Percentiles rank a stretch among this genome's conserved stretches.
These are phyloP conservation scores for Stereum hirsutum DNA, from an alignment of 1,284 basidiomycete genomes.

Conservation along the genomic window DNA sequence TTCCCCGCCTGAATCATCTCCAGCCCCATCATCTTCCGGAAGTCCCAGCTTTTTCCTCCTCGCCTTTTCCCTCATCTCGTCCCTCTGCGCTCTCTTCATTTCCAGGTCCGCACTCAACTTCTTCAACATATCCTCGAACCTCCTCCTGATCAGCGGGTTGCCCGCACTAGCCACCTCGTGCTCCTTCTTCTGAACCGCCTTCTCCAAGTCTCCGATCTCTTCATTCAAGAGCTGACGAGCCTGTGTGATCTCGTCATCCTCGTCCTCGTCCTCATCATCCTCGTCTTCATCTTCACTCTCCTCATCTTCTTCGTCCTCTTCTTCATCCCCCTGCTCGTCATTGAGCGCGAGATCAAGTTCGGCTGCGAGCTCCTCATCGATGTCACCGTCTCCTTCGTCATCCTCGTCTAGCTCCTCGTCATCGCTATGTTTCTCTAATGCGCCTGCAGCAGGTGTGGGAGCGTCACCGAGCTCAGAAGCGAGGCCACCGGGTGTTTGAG, in stretches of 20 bases:
- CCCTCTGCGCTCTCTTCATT: conserved; percentile 75
- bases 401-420: conserved; percentile 56
- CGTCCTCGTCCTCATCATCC: conserved; percentile 63
- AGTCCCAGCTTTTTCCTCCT: conserved; percentile 58
- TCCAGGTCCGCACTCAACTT: conserved; percentile 84
- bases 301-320: conserved; percentile 60
- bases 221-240: conserved; percentile 77
- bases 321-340: conserved; percentile 47
- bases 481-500: conserved; percentile 47
- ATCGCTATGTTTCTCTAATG: conserved; percentile 47
- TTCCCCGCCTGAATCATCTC: conserved; percentile 30
- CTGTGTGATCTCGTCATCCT: conserved; percentile 52
- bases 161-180: conserved; percentile 79
- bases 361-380: conserved; percentile 73
- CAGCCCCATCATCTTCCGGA: conserved; percentile 29
- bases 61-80: conserved; percentile 67
- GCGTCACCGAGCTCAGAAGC: conserved; percentile 57
- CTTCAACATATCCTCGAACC: conserved; percentile 87
- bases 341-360: conserved; percentile 69
- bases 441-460: conserved; percentile 38
- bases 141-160: conserved; percentile 89
- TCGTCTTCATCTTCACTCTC: conserved; percentile 64
- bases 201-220: conserved; percentile 85
- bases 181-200: conserved; percentile 81
- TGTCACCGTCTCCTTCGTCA: conserved; percentile 58